phyloP scores from a whole-genome alignment of 2,329 filamentous ascomycete genomes.

The Kalmusia sp. region DNA sequence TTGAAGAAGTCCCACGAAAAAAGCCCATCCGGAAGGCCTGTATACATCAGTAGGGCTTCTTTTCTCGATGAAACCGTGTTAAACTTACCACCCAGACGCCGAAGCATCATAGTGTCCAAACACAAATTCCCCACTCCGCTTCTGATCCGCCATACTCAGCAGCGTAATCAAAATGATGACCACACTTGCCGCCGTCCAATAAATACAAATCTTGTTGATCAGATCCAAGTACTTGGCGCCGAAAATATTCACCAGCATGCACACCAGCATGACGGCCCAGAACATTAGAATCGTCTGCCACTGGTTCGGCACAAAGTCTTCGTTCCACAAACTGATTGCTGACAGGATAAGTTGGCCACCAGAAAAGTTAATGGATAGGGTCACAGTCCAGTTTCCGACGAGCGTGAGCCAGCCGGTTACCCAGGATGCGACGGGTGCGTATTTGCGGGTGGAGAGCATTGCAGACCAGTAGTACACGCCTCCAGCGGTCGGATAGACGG shows the following conservation, averaged over 20 bases:
- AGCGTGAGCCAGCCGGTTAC: conserved; percentile 76
- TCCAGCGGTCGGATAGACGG: conserved; percentile 76
- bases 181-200: conserved; percentile 72
- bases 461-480: conserved; percentile 77
- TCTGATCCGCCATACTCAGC: conserved; percentile 66
- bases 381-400: conserved; percentile 76
- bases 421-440: conserved; percentile 72
- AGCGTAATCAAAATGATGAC: conserved; percentile 72
- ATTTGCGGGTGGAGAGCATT: conserved; percentile 70
- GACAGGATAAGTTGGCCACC: conserved; percentile 74
- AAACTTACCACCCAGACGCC: conserved; percentile 64
- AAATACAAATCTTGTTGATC: conserved; percentile 77
- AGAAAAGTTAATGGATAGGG: conserved; percentile 70
- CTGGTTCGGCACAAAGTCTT: conserved; percentile 69
- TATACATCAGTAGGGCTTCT: neutral
- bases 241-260: conserved; percentile 71
- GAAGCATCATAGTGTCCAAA: conserved; percentile 73
- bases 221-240: conserved; percentile 67
- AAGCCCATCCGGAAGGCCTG: conserved; percentile 72
- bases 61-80: neutral
- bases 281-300: conserved; percentile 77
- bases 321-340: conserved; percentile 73
- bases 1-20: conserved; percentile 74
- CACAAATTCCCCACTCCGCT: conserved; percentile 67
- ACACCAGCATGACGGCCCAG: conserved; percentile 73